These are phyloP conservation scores for Aspergillus alliaceus DNA, from an alignment of 2,329 filamentous ascomycete genomes.

Conservation along the genomic window DNA sequence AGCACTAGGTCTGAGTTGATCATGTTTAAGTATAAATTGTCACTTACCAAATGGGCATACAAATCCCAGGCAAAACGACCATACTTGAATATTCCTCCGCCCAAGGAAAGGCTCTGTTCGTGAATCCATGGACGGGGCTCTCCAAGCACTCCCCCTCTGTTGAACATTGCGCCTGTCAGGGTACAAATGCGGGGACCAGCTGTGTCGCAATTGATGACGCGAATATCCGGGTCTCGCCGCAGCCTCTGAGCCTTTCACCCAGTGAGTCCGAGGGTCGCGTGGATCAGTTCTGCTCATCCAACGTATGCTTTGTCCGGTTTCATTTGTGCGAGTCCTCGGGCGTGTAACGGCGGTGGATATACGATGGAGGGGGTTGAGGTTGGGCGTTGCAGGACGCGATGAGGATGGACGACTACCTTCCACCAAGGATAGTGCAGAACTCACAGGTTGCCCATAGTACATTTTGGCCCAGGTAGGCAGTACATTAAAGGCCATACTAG, in stretches of 20 bases:
- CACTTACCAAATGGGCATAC: constrained; percentile 69
- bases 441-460: constrained; percentile 66
- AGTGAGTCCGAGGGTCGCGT: constrained; percentile 45
- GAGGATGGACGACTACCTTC: constrained; percentile 32
- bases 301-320: constrained; percentile 14
- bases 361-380: constrained; percentile 31
- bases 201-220: constrained; percentile 53
- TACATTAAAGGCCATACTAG: constrained; percentile 45
- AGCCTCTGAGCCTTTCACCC: constrained; percentile 34
- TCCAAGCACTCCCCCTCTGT: constrained; percentile 63
- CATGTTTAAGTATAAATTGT: neutral
- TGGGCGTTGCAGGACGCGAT: constrained; percentile 30
- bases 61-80: constrained; percentile 75
- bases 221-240: constrained; percentile 29
- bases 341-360: constrained; percentile 33
- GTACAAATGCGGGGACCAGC: constrained; percentile 74
- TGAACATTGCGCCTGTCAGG: constrained; percentile 60
- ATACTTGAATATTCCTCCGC: constrained; percentile 70
- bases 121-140: constrained; percentile 69
- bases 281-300: constrained; percentile 24
- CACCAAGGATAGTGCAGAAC: constrained; percentile 41
- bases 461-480: constrained; percentile 56
- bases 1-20: neutral
- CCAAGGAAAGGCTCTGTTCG: constrained; percentile 62
- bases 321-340: constrained; percentile 25